phyloP scores from a whole-genome alignment of 2,329 filamentous ascomycete species.

The Cadophora malorum region DNA sequence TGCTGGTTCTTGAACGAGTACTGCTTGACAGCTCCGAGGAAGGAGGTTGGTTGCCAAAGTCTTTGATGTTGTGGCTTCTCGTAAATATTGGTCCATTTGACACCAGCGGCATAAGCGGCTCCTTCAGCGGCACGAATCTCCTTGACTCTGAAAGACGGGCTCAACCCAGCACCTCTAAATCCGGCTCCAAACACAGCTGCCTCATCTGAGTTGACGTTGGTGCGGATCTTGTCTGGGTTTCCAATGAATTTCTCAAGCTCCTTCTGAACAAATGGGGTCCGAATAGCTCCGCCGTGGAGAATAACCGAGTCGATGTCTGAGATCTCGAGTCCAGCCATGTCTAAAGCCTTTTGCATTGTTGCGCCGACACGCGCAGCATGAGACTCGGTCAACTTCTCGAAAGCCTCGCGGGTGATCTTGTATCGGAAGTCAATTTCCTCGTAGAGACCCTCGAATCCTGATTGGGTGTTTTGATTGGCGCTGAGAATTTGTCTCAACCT shows the following conservation, averaged over 20 bases:
- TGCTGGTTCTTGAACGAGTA: conserved; percentile 81
- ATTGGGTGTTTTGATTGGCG: conserved; percentile 82
- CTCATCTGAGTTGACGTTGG: conserved; percentile 97
- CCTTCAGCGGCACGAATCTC: conserved; percentile 87
- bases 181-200: conserved; percentile 94
- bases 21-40: conserved; percentile 80
- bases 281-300: conserved; percentile 86
- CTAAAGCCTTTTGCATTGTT: conserved; percentile 77
- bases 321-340: conserved; percentile 73
- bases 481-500: conserved; percentile 87
- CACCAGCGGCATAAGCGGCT: conserved; percentile 73
- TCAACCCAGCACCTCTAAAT: conserved; percentile 91
- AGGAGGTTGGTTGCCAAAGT: conserved; percentile 80
- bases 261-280: conserved; percentile 94
- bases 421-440: conserved; percentile 94
- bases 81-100: conserved; percentile 75
- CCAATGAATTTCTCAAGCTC: conserved; percentile 79
- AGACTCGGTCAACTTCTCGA: conserved; percentile 76
- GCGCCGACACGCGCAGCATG: conserved; percentile 71
- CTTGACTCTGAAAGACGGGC: conserved; percentile 96
- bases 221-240: conserved; percentile 78
- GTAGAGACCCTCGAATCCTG: conserved; percentile 86
- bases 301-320: conserved; percentile 87
- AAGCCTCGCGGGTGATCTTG: conserved; percentile 79
- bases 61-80: conserved; percentile 78